These are phyloP conservation scores for Nyctanthes arbortristis DNA, from an alignment of 257 asterid species.

Conservation along the genomic window DNA sequence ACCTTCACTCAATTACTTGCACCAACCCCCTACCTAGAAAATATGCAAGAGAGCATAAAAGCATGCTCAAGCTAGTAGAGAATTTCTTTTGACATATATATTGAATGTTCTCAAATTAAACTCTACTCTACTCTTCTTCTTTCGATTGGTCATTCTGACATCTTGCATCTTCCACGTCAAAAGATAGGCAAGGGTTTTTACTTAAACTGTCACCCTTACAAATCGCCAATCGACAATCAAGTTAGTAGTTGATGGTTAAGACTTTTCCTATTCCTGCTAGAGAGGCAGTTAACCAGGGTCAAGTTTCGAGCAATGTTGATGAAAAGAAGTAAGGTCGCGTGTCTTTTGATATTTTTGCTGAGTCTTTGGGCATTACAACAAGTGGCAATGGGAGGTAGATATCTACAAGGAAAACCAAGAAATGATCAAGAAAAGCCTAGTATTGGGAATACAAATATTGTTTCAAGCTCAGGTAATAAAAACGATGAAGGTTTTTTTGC, in stretches of 20 bases:
- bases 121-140: neutral
- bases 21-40: too few species aligned
- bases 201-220: too few species aligned
- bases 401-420: slow-evolving; percentile 20
- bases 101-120: neutral
- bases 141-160: too few species aligned
- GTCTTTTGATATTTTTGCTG: slow-evolving; percentile 20
- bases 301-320: slow-evolving; percentile 18
- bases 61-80: neutral
- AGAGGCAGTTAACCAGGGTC: neutral
- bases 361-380: slow-evolving; percentile 19
- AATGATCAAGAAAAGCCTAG: neutral
- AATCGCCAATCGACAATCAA: too few species aligned
- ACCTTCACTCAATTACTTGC: neutral
- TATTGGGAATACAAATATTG: neutral
- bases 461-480: neutral
- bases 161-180: too few species aligned
- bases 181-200: too few species aligned
- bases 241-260: too few species aligned
- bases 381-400: slow-evolving; percentile 33
- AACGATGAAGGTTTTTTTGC: slow-evolving; percentile 30
- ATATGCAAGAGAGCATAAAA: too few species aligned
- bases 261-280: neutral
- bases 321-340: slow-evolving; percentile 17
- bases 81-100: neutral